A percentile compares a stretch with the other conserved stretches of the same genome.
phyloP scores from a whole-genome alignment of 1,284 basidiomycete species.

The Sutorius eximius region DNA sequence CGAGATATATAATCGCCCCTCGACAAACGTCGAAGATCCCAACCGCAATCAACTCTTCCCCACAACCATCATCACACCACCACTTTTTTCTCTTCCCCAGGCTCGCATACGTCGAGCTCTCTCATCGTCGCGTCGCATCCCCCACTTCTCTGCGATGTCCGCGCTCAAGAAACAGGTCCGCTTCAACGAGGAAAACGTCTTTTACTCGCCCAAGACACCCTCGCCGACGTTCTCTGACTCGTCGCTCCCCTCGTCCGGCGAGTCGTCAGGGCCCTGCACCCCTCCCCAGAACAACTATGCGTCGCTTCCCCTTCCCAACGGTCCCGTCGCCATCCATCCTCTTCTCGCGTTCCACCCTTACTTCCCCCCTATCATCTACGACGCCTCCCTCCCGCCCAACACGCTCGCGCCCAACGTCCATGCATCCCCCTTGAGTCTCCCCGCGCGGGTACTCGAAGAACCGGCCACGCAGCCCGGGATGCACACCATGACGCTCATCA shows the following conservation, averaged over 20 bases:
- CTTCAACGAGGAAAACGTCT: slow-evolving; percentile 45
- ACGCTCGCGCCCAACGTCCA: slow-evolving; percentile 29
- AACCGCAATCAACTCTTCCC: slow-evolving; percentile 1
- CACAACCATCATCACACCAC: slow-evolving; percentile 10
- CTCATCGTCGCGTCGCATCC: slow-evolving; percentile 9
- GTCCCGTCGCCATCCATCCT: slow-evolving; percentile 42
- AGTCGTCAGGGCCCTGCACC: slow-evolving; percentile 37
- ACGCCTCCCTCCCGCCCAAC: slow-evolving; percentile 35
- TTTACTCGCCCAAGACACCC: slow-evolving; percentile 42
- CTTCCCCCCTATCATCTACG: slow-evolving; percentile 38
- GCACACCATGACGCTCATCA: slow-evolving; percentile 29
- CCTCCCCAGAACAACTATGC: slow-evolving; percentile 34
- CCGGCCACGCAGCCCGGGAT: slow-evolving; percentile 38
- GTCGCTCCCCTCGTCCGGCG: slow-evolving; percentile 41
- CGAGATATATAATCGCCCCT: slow-evolving; percentile 19
- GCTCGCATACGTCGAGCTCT: slow-evolving; percentile 13
- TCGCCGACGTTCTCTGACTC: slow-evolving; percentile 42
- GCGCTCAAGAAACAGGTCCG: slow-evolving; percentile 41
- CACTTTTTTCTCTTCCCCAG: slow-evolving; percentile 8
- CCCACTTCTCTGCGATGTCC: slow-evolving; percentile 21
- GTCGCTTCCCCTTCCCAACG: slow-evolving; percentile 24
- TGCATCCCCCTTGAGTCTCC: slow-evolving; percentile 30
- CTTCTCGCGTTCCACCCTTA: slow-evolving; percentile 44
- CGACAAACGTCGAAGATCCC: slow-evolving; percentile 1
- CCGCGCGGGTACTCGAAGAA: slow-evolving; percentile 31